Evolutionary conservation across 768 basidiomycete species (phyloP).

Genomic region (Ramaria sp.): DNA sequence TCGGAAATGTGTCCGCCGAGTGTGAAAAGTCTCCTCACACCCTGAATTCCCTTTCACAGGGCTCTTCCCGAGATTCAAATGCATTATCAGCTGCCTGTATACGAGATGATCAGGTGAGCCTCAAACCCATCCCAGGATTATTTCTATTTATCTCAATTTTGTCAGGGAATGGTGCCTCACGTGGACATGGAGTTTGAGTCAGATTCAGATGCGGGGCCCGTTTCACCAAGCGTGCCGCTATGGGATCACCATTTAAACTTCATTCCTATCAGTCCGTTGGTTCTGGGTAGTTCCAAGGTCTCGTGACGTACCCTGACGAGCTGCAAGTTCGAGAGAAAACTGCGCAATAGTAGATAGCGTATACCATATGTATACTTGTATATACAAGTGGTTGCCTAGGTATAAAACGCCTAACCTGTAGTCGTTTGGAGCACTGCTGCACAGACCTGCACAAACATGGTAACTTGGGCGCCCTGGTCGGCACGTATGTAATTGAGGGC

Average conservation of each 20-base stretch:
- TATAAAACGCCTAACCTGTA: no score
- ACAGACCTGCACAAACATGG: no score
- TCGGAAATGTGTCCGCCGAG: not conserved
- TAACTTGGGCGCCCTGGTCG: no score
- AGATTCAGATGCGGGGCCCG: not conserved
- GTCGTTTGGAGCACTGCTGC: no score
- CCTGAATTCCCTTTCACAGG: not conserved
- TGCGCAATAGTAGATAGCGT: no score
- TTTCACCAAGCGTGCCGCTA: not conserved
- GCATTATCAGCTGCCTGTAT: not conserved
- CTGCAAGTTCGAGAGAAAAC: no score
- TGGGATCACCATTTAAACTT: no score
- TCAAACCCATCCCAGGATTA: not conserved
- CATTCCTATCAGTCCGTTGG: no score
- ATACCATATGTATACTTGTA: no score
- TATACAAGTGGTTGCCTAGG: no score
- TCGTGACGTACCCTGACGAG: no score
- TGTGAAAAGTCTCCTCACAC: not conserved
- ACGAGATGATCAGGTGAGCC: constrained; percentile 8
- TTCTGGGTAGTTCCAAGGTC: no score
- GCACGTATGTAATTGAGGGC: not conserved
- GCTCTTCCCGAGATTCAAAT: not conserved
- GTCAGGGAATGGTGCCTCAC: constrained; percentile 1
- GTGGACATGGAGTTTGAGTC: constrained; percentile 5
- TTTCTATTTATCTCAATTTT: not conserved